phyloP scores from a whole-genome alignment of 2,329 filamentous ascomycete genomes.

The Colletotrichum higginsianum region DNA sequence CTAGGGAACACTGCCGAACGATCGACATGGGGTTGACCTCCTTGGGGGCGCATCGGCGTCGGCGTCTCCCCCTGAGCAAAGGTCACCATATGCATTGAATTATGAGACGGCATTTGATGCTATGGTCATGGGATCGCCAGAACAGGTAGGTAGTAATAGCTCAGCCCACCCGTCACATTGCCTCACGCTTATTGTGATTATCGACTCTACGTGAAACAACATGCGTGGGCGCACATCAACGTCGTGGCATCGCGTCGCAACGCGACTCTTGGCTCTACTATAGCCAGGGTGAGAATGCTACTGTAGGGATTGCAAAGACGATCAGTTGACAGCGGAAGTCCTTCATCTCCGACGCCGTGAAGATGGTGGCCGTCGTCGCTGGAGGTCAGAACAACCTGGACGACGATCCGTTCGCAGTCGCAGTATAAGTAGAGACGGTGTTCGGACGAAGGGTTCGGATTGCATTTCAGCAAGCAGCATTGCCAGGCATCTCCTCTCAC shows the following conservation, averaged over 20 bases:
- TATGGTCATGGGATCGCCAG: background rate
- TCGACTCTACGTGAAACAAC: constrained; percentile 23
- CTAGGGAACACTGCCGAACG: constrained; percentile 15
- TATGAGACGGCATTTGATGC: constrained; percentile 1
- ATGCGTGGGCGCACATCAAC: background rate
- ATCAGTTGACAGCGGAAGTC: constrained; percentile 9
- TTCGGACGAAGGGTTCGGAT: background rate
- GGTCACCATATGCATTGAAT: background rate
- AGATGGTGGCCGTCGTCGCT: background rate
- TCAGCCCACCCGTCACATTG: background rate
- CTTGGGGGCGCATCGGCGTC: constrained; percentile 12
- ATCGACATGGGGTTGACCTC: constrained; percentile 17
- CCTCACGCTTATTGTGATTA: constrained; percentile 2
- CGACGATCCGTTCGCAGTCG: background rate
- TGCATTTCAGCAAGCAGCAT: background rate
- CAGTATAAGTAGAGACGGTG: constrained; percentile 2
- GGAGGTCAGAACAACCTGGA: background rate
- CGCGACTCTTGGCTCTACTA: background rate
- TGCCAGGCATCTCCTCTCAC: no score
- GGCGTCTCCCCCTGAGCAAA: background rate
- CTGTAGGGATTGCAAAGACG: background rate
- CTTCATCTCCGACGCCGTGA: background rate
- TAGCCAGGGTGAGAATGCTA: background rate
- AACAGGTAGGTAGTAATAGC: background rate
- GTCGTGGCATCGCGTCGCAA: constrained; percentile 5